These are phyloP conservation scores for Coniochaeta pulveracea DNA, from an alignment of 2,329 filamentous ascomycete species.

Conservation along the genomic window DNA sequence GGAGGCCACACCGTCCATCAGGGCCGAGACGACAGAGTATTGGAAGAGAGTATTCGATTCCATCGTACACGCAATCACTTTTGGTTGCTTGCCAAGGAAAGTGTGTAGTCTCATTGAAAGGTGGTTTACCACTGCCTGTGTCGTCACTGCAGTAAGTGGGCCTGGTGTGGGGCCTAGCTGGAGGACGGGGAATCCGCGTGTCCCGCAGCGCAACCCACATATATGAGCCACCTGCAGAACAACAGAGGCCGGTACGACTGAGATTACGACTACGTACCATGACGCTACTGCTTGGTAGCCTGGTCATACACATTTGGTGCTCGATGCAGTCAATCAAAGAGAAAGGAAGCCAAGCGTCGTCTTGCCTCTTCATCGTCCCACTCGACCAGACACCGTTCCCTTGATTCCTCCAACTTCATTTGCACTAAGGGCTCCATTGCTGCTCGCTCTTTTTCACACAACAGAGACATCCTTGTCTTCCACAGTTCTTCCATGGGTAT, in stretches of 20 bases:
- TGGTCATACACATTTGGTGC: no score
- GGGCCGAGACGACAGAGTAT: slow-evolving; percentile 21
- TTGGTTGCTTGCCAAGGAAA: background rate
- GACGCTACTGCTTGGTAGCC: no score
- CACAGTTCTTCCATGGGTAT: slow-evolving; percentile 11
- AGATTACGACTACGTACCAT: no score
- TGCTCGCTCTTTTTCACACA: slow-evolving; percentile 13
- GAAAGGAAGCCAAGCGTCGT: slow-evolving; percentile 8
- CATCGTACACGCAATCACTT: no score
- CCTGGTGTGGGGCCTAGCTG: no score
- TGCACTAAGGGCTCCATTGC: slow-evolving; percentile 18
- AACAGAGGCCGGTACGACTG: no score
- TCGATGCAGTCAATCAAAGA: slow-evolving; percentile 11
- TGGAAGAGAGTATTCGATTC: slow-evolving; percentile 21
- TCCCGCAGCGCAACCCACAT: no score
- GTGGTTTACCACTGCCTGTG: no score
- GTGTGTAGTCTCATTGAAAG: no score
- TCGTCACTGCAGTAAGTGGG: no score
- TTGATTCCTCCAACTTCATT: slow-evolving; percentile 17
- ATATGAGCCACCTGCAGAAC: no score
- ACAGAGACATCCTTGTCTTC: slow-evolving; percentile 15
- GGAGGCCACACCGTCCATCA: slow-evolving; percentile 23
- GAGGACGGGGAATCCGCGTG: no score
- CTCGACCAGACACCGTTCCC: slow-evolving; percentile 13
- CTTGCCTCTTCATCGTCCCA: slow-evolving; percentile 14